A percentile compares a stretch with the other conserved stretches of the same genome.
phyloP scores from a whole-genome alignment of 768 basidiomycete species.

The Phanerodontia chrysosporium region DNA sequence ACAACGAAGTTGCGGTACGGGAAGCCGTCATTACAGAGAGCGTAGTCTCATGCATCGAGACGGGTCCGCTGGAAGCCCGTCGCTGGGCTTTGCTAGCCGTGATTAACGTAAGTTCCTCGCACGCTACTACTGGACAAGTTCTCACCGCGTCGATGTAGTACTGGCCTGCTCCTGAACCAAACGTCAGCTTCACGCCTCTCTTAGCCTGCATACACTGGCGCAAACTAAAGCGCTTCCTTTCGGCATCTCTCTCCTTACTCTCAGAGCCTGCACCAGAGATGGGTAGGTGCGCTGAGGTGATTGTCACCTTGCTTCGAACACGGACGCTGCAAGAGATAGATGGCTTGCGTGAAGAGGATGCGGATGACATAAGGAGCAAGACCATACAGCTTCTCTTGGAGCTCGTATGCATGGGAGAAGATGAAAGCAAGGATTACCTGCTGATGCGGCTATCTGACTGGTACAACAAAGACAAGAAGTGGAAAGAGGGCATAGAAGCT shows the following conservation, averaged over 20 bases:
- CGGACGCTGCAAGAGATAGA: constrained; percentile 48
- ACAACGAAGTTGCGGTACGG: constrained; percentile 37
- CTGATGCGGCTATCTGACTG: constrained; percentile 28
- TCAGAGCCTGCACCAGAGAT: constrained; percentile 14
- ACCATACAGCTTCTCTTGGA: constrained; percentile 44
- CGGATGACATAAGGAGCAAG: constrained; percentile 32
- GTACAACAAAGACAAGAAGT: constrained; percentile 35
- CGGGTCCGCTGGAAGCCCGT: constrained; percentile 39
- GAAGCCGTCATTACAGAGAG: constrained; percentile 44
- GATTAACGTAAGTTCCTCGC: constrained; percentile 53
- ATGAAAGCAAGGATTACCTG: constrained; percentile 13
- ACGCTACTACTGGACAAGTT: too few relatives aligned
- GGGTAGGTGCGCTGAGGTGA: constrained; percentile 25
- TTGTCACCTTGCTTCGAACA: constrained; percentile 37
- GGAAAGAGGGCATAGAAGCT: constrained; percentile 40
- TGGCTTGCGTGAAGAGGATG: constrained; percentile 28
- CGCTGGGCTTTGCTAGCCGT: constrained; percentile 47
- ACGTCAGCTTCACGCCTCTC: constrained; percentile 37
- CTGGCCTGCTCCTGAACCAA: constrained; percentile 39
- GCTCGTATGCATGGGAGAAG: constrained; percentile 23
- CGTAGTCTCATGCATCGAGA: constrained; percentile 43
- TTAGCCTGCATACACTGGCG: constrained; percentile 43
- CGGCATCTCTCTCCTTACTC: constrained; percentile 29
- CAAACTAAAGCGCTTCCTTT: constrained; percentile 39
- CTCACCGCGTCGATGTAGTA: constrained; percentile 29